Base-by-base conservation (phyloP, 148 eudicot genomes). In the Vaccinium macrocarpon region DNA sequence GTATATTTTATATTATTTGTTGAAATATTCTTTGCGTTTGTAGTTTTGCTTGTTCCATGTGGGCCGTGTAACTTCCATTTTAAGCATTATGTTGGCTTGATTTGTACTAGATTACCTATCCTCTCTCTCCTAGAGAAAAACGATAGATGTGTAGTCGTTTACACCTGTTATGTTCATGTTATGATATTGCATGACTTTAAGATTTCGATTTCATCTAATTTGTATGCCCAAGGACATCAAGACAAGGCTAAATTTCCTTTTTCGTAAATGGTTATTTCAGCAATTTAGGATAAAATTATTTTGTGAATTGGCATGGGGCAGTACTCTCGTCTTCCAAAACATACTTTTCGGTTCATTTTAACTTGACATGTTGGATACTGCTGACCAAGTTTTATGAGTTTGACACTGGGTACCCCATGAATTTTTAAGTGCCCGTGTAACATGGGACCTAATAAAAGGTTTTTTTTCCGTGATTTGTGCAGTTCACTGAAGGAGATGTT, bases 401-500 rank as follows among this genome's bases (percentile, higher is more conserved):
- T 68, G 32, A 68, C 38, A 32, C 6, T 68, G 73, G 72, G 38
- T 12, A 12, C 32, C 15, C 13, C 15, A 68, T 12, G 19, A 68
- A 68, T 27, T 27, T 64, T n/a, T 64, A 64, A 21, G 71, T 23
- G 71, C 27, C 68, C 10, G 32, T 64, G 29, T 32, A 23, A 2
- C 4, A 64, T 64, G 71, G 68, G 14, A 64, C 23, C 8, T 23
- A 23, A 64, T 9, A n/a, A 29, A 23, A 72, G 66, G 32, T 62
- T 66, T 29, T 51, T 15, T 13, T 61, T 85, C 32, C 3, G 51
- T 57, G 38, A 50, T 48, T 81, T 86, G 0, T 84, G 83, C 90
- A 91, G 93, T 84, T 87, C 29, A 87, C 66, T 81, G 92, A 86
- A 66, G 89, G 87, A 46, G 88, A 87, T 81, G 55, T 56, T 10